phyloP scores from a whole-genome alignment of 345 rosid genomes.

The Populus simonii region DNA sequence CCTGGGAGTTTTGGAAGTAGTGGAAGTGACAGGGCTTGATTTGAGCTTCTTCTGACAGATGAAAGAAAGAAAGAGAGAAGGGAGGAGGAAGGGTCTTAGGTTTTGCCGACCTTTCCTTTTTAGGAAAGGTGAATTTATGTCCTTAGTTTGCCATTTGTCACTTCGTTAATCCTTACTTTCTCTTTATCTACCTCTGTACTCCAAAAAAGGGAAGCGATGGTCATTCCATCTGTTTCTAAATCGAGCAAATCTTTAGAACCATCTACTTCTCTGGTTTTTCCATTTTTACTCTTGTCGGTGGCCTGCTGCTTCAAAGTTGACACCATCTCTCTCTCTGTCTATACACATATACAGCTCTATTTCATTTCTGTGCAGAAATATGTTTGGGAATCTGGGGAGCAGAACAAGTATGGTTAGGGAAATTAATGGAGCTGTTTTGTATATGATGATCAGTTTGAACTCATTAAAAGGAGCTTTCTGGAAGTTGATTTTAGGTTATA shows the following conservation, averaged over 20 bases:
- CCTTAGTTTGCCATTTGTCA: slow-evolving; percentile 18
- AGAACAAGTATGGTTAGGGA: too few relatives aligned
- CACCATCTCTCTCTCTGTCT: too few relatives aligned
- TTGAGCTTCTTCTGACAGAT: slow-evolving; percentile 13
- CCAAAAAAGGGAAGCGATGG: background rate
- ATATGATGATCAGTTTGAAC: too few relatives aligned
- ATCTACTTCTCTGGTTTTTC: background rate
- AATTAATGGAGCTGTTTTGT: too few relatives aligned
- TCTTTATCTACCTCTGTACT: background rate
- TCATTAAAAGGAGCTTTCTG: too few relatives aligned
- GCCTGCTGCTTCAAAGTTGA: background rate
- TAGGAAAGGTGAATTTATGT: slow-evolving; percentile 2
- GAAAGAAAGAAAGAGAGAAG: background rate
- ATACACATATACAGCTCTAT: too few relatives aligned
- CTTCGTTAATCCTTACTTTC: background rate
- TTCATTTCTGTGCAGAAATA: too few relatives aligned
- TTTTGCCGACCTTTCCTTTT: background rate
- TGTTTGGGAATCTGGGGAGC: too few relatives aligned
- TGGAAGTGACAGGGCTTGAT: slow-evolving; percentile 10
- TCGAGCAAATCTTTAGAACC: background rate
- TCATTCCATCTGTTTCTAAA: background rate
- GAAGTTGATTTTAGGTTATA: too few relatives aligned
- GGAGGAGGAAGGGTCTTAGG: background rate
- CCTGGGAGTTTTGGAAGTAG: background rate
- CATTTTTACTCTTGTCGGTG: background rate